Conservation (phyloP, 768 basidiomycete species). For the Amanita pseudoporphyria region DNA sequence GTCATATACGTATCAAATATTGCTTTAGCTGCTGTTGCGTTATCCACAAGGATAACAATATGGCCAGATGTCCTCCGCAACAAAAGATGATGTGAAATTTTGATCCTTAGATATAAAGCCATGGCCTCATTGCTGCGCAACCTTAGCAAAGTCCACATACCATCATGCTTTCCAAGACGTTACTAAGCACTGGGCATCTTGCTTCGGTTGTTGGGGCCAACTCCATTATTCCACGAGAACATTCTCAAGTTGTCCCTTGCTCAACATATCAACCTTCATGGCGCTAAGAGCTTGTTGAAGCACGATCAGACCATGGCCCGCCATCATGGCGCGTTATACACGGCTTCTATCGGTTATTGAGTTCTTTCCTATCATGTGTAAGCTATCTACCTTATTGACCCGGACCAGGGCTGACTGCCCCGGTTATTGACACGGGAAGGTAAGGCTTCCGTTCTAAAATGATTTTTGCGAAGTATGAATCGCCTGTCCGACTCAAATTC, state of each 20-base stretch:
- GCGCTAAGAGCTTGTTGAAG: conserved; percentile 36
- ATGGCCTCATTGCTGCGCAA: no score
- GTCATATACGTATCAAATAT: no score
- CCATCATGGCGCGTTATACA: conserved; percentile 31
- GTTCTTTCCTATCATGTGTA: conserved; percentile 43
- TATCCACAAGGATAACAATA: no score
- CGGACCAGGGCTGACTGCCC: conserved; percentile 8
- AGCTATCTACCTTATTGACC: conserved; percentile 9
- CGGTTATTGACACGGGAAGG: conserved; percentile 58
- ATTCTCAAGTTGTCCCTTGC: conserved; percentile 46
- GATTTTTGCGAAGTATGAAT: conserved; percentile 2
- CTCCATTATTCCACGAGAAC: conserved; percentile 31
- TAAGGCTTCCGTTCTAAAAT: neutral
- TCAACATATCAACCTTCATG: conserved; percentile 44
- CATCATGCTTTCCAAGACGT: no score
- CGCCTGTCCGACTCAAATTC: conserved; percentile 49
- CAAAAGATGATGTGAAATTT: no score
- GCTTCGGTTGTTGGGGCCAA: conserved; percentile 36
- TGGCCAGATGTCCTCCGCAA: no score
- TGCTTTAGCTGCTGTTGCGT: no score
- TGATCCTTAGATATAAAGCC: no score
- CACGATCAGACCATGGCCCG: conserved; percentile 44
- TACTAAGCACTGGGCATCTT: conserved; percentile 35
- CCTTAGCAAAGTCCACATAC: no score
- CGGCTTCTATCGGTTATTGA: conserved; percentile 43